phyloP scores from a whole-genome alignment of 345 rosid species.

The Carallia pectinifolia region DNA sequence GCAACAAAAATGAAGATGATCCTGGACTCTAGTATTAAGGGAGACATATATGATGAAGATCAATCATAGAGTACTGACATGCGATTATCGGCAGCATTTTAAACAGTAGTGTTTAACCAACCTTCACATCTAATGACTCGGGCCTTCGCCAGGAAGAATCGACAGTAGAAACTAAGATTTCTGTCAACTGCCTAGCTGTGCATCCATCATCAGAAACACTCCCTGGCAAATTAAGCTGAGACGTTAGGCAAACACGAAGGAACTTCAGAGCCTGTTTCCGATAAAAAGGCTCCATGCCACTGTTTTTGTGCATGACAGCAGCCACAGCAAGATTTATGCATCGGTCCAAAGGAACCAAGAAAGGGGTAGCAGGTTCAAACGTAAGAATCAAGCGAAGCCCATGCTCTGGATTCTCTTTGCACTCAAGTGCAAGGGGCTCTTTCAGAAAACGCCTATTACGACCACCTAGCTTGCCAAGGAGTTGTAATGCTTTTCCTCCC shows the following conservation, averaged over 20 bases:
- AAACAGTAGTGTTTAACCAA: slow-evolving; percentile 31
- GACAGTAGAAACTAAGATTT: slow-evolving; percentile 58
- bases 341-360: slow-evolving; percentile 91
- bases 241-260: slow-evolving; percentile 82
- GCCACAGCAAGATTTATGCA: slow-evolving; percentile 94
- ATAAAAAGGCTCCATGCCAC: slow-evolving; percentile 72
- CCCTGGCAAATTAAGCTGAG: slow-evolving; percentile 97
- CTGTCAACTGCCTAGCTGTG: slow-evolving; percentile 61
- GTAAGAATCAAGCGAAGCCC: slow-evolving; percentile 95
- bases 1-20: neutral
- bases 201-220: slow-evolving; percentile 68
- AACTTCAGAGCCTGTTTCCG: slow-evolving; percentile 85
- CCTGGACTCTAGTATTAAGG: neutral
- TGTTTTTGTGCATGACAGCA: slow-evolving; percentile 66
- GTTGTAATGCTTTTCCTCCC: slow-evolving; percentile 92
- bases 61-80: neutral
- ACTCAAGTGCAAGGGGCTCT: slow-evolving; percentile 95
- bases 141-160: slow-evolving; percentile 73
- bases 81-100: slow-evolving; percentile 5
- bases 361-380: slow-evolving; percentile 92
- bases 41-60: neutral
- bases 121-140: slow-evolving; percentile 83
- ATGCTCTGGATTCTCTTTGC: slow-evolving; percentile 98
- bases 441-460: slow-evolving; percentile 94
- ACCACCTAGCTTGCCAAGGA: slow-evolving; percentile 98